These are phyloP conservation scores for Eragrostis tef DNA, from an alignment of 202 grass and related monocot species.

Conservation along the genomic window DNA sequence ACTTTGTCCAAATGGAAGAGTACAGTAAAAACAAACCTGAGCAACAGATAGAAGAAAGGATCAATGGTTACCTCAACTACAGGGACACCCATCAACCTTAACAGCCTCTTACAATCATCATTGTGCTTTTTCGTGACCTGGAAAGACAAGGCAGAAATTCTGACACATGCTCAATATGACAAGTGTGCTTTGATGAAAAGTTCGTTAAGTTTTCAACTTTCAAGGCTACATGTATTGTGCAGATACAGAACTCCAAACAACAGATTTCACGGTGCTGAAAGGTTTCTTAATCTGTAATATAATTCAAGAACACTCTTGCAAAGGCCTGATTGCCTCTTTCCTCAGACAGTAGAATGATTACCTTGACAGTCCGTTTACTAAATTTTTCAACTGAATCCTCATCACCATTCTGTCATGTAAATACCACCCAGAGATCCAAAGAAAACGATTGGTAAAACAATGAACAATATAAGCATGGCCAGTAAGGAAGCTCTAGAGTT, in stretches of 20 bases:
- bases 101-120: constrained; percentile 82
- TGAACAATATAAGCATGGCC: constrained; percentile 13
- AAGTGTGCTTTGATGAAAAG: constrained; percentile 2
- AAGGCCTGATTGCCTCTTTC: constrained; percentile 14
- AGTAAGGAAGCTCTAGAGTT: not conserved
- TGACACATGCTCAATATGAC: constrained; percentile 20
- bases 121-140: constrained; percentile 85
- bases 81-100: constrained; percentile 90
- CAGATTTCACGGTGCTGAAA: constrained; percentile 18
- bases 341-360: constrained; percentile 47
- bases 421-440: constrained; percentile 38
- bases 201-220: not conserved
- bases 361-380: constrained; percentile 93
- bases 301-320: constrained; percentile 1
- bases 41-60: constrained; percentile 22
- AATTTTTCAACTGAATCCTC: constrained; percentile 77
- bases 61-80: constrained; percentile 66
- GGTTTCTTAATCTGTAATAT: constrained; percentile 31
- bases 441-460: constrained; percentile 9
- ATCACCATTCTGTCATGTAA: constrained; percentile 69
- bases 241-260: constrained; percentile 14
- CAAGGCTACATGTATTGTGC: not conserved
- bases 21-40: constrained; percentile 9
- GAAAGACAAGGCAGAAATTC: constrained; percentile 20
- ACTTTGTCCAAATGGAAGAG: not conserved